Percentiles rank a stretch among this genome's conserved stretches.
phyloP scores from a whole-genome alignment of 805 yeast genomes.

The Saccharomycopsis selenospora region DNA sequence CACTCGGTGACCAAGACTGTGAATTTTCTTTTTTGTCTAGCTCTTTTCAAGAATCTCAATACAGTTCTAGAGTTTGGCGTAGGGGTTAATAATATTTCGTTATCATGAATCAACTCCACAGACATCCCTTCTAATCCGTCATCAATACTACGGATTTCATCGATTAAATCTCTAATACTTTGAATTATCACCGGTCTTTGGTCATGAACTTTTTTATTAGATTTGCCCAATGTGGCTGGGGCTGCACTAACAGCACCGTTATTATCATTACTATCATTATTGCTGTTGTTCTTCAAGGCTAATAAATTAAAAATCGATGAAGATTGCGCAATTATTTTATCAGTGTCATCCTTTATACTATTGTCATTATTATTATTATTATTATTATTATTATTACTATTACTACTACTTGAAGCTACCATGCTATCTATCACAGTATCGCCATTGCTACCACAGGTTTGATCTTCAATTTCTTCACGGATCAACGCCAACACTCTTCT shows the following conservation, averaged over 20 bases:
- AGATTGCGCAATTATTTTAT: conserved; percentile 4
- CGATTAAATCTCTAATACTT: conserved; percentile 85
- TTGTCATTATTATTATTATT: conserved; percentile 8
- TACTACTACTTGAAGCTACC: conserved; percentile 9
- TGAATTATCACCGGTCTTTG: conserved; percentile 81
- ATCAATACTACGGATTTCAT: conserved; percentile 81
- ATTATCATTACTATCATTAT: conserved; percentile 21
- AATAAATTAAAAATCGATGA: neutral
- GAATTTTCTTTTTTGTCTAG: conserved; percentile 83
- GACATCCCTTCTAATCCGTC: conserved; percentile 90
- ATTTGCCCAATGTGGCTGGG: too few relatives aligned
- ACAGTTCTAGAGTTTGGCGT: conserved; percentile 91
- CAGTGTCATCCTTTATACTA: conserved; percentile 19
- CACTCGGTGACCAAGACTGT: conserved; percentile 88
- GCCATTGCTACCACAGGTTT: conserved; percentile 27
- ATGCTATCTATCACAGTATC: conserved; percentile 23
- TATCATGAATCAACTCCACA: conserved; percentile 89
- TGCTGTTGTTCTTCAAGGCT: conserved; percentile 5
- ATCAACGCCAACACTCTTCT: conserved; percentile 81
- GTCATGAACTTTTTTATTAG: conserved; percentile 38
- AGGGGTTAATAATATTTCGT: conserved; percentile 80
- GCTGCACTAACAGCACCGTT: too few relatives aligned
- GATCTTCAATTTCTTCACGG: conserved; percentile 74
- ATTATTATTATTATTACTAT: neutral
- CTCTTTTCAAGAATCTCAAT: conserved; percentile 74